Percentiles rank a stretch among this genome's conserved stretches.
These are phyloP conservation scores for Chrysosphaeria jannelii DNA, from an alignment of 2,329 filamentous ascomycete species.

Conservation along the genomic window DNA sequence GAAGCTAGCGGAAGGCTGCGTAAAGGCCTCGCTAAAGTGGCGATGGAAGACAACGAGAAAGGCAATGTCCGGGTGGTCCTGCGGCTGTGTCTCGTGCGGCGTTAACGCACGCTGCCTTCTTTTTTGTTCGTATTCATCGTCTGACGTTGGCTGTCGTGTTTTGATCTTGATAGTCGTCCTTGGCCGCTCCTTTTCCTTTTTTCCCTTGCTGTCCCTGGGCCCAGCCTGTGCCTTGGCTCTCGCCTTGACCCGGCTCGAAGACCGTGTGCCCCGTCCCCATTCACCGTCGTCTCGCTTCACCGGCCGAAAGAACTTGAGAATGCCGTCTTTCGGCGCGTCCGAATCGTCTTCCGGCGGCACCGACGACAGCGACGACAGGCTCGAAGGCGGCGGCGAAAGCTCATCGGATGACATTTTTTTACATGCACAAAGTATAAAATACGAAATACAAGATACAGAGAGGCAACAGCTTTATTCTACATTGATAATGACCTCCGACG, in stretches of 20 bases:
- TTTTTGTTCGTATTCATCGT: constrained; percentile 1
- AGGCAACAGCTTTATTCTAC: no score
- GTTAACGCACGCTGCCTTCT: constrained; percentile 30
- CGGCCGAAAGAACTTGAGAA: constrained; percentile 39
- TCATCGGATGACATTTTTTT: constrained; percentile 33
- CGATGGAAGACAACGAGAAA: constrained; percentile 97
- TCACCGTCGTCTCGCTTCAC: no score
- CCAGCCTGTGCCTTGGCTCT: no score
- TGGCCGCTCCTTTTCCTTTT: constrained; percentile 21
- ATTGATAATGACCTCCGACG: no score
- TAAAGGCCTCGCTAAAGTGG: constrained; percentile 71
- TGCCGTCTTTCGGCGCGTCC: constrained; percentile 23
- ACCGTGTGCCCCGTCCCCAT: no score
- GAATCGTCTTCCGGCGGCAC: constrained; percentile 20
- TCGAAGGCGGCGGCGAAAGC: constrained; percentile 21
- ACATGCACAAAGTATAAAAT: no score
- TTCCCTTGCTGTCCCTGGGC: no score
- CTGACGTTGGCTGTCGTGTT: constrained; percentile 6
- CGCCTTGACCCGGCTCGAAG: no score
- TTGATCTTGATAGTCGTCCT: constrained; percentile 8
- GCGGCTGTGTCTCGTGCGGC: constrained; percentile 65
- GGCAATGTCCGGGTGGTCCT: constrained; percentile 81
- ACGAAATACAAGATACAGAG: no score
- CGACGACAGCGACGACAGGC: constrained; percentile 17
- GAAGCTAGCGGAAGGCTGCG: constrained; percentile 62